Evolutionary conservation across 2,329 filamentous ascomycete species (phyloP), one percentile per base, ranked within the genome.

Genomic region (Aureobasidium sp.): DNA sequence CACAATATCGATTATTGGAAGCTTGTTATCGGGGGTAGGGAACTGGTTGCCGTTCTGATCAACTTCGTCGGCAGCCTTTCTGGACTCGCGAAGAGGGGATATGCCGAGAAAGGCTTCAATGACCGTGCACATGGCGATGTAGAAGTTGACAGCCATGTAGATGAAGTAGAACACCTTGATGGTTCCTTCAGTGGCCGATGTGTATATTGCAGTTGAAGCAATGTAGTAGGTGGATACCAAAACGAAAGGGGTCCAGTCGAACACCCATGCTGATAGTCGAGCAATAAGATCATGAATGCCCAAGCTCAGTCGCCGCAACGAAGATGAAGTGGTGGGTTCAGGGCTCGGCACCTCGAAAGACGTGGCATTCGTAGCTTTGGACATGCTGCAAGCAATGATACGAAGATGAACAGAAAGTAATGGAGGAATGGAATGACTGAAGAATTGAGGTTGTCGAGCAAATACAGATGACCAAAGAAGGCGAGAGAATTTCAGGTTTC

Each of bases 1-100:
- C 59, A 79, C 70, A 44, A 80, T 69, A 63, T 80, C 78, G 19
- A 80, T 70, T 29, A 76, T 73, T 0, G 73, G 72, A 2, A 80
- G 69, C 15, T 77, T 67, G 50, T 71, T 67, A 29, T 68, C 66
- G 39, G 66, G 53, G 4, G 61, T 68, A 2, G 68, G 66, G 50
- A 70, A 68, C 12, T 67, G 66, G 4, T 7, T 29, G 24, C 61
- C 61, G 31, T 48, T 64, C 11, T 63, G 63, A 47, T 71, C 68
- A n/a, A 70, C 68, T 31, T 67, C 67, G 50, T 67, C 67, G 11
- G 70, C 68, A 8, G 67, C 67, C 59, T 65, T 65, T 29, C 66
- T 66, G 9, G 69, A 67, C 31, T 70, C 65, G 17, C 69, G 67
- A 27, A 71, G 68, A 4, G 70, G 68, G 9, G 68, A 69, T 57